phyloP scores from a whole-genome alignment of 2,329 filamentous ascomycete genomes.

The Aspergillus aculeatus region DNA sequence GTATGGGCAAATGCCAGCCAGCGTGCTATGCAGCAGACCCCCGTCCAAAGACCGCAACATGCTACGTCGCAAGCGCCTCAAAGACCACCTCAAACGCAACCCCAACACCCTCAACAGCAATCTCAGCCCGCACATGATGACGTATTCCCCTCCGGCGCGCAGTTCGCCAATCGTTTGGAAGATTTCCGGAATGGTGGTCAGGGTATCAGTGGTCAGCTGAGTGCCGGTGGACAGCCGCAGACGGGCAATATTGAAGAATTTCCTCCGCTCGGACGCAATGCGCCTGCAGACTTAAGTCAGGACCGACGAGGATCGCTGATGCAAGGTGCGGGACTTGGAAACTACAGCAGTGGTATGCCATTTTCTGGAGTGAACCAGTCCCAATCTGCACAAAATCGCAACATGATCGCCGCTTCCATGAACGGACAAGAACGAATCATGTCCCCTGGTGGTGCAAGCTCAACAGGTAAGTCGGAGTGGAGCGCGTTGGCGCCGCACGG shows the following conservation, averaged over 20 bases:
- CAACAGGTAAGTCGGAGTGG: constrained; percentile 28
- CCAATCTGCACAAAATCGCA: constrained; percentile 35
- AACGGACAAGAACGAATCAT: constrained; percentile 44
- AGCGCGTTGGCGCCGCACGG: neutral
- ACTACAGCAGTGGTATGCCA: constrained; percentile 39
- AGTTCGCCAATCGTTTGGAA: constrained; percentile 53
- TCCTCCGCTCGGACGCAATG: constrained; percentile 57
- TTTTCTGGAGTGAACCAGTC: constrained; percentile 46
- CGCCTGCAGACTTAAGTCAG: constrained; percentile 50
- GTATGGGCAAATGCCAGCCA: constrained; percentile 60
- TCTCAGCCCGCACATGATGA: constrained; percentile 50
- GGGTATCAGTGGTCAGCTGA: constrained; percentile 53
- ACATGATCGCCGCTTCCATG: constrained; percentile 29
- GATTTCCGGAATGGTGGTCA: constrained; percentile 59
- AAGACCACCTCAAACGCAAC: constrained; percentile 40
- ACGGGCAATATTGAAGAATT: constrained; percentile 61
- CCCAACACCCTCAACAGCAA: constrained; percentile 43
- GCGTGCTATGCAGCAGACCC: constrained; percentile 53
- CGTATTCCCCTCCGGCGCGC: constrained; percentile 47
- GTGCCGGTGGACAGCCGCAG: constrained; percentile 52
- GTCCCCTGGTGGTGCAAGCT: constrained; percentile 32
- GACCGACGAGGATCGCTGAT: constrained; percentile 52
- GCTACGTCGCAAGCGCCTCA: constrained; percentile 45
- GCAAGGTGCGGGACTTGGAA: constrained; percentile 49
- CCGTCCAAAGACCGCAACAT: constrained; percentile 53